These are phyloP conservation scores for Crucihimalaya himalaica DNA, from an alignment of 345 rosid genomes.

Conservation along the genomic window DNA sequence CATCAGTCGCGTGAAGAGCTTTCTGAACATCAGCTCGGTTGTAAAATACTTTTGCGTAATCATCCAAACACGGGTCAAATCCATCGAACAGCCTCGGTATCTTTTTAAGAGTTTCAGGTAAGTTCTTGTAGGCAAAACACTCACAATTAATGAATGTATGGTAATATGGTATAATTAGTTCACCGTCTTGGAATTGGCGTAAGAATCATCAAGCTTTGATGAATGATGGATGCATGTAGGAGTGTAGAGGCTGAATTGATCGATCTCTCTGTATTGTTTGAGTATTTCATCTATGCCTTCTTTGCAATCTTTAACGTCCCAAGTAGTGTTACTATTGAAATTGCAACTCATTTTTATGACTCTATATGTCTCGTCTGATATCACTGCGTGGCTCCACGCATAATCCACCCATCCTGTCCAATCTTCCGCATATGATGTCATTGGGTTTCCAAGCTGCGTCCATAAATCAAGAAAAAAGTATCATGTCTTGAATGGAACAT, in stretches of 20 bases:
- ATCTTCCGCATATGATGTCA: slow-evolving; percentile 65
- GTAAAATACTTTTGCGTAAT: slow-evolving; percentile 65
- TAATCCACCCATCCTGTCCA: slow-evolving; percentile 84
- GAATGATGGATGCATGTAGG: slow-evolving; percentile 50
- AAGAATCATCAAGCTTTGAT: slow-evolving; percentile 38
- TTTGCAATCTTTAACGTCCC: slow-evolving; percentile 54
- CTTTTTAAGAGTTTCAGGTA: slow-evolving; percentile 34
- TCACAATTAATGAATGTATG: neutral
- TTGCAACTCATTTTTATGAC: slow-evolving; percentile 56
- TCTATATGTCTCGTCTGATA: slow-evolving; percentile 76
- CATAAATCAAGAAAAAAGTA: neutral
- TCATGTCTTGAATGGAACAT: neutral
- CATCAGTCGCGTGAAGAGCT: slow-evolving; percentile 73
- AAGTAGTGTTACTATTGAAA: slow-evolving; percentile 57
- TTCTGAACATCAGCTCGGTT: slow-evolving; percentile 76
- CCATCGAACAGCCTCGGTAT: slow-evolving; percentile 83
- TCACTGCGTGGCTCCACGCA: slow-evolving; percentile 90
- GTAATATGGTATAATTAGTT: neutral
- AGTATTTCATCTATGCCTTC: slow-evolving; percentile 60
- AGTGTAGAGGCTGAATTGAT: slow-evolving; percentile 80
- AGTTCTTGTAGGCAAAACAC: neutral
- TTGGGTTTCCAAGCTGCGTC: slow-evolving; percentile 79
- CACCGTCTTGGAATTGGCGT: slow-evolving; percentile 52
- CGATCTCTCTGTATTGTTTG: slow-evolving; percentile 73
- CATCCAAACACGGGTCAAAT: slow-evolving; percentile 79